Percentiles rank a stretch among this genome's conserved stretches.
Evolutionary conservation across 768 basidiomycete genomes (phyloP).

Genomic region (Tricholoma matsutake): DNA sequence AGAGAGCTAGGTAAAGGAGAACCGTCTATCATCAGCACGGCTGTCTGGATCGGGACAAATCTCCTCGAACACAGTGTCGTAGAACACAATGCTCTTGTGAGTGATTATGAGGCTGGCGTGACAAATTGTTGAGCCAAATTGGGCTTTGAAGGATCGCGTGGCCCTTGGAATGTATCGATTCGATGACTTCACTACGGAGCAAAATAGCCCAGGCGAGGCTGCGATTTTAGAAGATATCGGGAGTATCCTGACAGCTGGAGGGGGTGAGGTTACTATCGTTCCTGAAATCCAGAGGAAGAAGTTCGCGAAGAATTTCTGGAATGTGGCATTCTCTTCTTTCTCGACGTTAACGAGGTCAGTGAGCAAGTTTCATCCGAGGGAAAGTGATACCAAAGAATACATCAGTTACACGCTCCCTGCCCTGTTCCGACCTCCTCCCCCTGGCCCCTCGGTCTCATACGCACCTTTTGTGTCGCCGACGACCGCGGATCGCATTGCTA

Average conservation of each 20-base stretch:
- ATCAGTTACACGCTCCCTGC: conserved; percentile 43
- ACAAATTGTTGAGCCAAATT: background rate
- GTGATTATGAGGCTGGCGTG: conserved; percentile 14
- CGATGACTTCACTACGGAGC: conserved; percentile 34
- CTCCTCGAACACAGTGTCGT: conserved; percentile 44
- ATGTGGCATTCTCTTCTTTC: conserved; percentile 51
- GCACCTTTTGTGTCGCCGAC: conserved; percentile 36
- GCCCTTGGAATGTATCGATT: conserved; percentile 55
- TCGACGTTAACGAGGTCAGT: conserved; percentile 46
- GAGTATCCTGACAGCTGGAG: conserved; percentile 43
- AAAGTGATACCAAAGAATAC: background rate
- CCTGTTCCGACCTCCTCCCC: conserved; percentile 47
- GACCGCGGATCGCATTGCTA: conserved; percentile 39
- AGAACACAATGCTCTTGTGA: conserved; percentile 50
- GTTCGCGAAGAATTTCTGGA: conserved; percentile 66
- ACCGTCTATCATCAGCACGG: conserved; percentile 53
- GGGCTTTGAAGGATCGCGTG: conserved; percentile 42
- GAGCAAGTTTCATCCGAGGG: background rate
- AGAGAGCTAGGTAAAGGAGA: conserved; percentile 36
- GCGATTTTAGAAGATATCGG: conserved; percentile 44
- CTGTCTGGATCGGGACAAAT: conserved; percentile 55
- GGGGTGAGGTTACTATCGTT: conserved; percentile 43
- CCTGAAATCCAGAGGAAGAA: conserved; percentile 63
- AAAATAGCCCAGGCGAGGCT: conserved; percentile 41
- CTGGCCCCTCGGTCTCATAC: conserved; percentile 32